Evolutionary conservation across 140 eudicot species (phyloP).

Genomic region (Eryngium alpinum): DNA sequence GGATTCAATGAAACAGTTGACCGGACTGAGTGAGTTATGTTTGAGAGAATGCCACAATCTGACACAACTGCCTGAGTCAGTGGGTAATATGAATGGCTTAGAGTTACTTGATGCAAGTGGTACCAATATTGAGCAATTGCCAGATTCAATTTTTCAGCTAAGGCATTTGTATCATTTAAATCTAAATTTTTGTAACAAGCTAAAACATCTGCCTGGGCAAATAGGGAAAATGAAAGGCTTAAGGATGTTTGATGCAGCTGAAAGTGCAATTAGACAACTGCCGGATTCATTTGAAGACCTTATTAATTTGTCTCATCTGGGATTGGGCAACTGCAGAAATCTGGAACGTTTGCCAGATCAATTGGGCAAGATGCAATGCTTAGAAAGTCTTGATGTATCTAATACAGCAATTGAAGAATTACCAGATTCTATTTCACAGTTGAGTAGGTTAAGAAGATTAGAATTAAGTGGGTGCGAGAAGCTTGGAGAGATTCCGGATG

Average conservation of each 20-base stretch:
- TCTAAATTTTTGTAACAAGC: neutral
- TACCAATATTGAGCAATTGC: neutral
- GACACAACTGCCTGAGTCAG: neutral
- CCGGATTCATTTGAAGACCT: neutral
- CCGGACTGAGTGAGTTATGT: neutral
- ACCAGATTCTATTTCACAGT: neutral
- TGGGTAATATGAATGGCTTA: neutral
- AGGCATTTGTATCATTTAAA: too few relatives aligned
- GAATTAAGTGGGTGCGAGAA: neutral
- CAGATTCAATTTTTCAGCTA: neutral
- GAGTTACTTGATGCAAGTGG: neutral
- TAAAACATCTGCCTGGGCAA: too few relatives aligned
- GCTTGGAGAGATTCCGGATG: neutral
- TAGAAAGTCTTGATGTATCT: neutral
- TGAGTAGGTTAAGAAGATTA: neutral
- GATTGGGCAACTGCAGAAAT: neutral
- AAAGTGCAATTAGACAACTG: neutral
- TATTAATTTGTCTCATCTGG: neutral
- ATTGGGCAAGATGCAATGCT: neutral
- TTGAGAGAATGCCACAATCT: conserved; percentile 9
- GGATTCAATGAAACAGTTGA: neutral
- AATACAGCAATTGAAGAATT: neutral
- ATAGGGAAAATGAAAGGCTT: neutral
- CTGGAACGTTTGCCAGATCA: neutral
- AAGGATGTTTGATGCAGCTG: neutral